Evolutionary conservation across 345 rosid genomes (phyloP).

Genomic region (Bruguiera parviflora): DNA sequence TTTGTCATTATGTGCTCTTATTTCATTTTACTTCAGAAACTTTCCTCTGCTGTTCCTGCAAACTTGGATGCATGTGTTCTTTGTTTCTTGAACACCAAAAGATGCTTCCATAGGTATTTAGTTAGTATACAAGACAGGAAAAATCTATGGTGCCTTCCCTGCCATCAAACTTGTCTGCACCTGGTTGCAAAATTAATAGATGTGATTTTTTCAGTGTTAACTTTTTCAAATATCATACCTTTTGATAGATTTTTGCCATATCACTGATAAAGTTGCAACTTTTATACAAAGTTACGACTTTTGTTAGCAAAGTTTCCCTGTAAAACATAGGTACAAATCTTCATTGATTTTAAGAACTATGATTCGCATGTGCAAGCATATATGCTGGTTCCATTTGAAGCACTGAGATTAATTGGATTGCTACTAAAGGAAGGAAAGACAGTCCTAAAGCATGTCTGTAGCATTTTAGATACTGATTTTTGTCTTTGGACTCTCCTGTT

Average conservation of each 20-base stretch:
- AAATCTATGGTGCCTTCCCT: too few species aligned
- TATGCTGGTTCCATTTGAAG: not conserved
- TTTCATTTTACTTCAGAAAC: not conserved
- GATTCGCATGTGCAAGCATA: not conserved
- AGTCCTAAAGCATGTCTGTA: not conserved
- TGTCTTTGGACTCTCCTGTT: slow-evolving; percentile 17
- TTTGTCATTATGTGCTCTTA: slow-evolving; percentile 6
- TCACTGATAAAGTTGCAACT: too few species aligned
- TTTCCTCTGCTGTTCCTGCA: not conserved
- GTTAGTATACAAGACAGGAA: too few species aligned
- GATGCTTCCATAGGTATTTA: too few species aligned
- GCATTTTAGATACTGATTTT: slow-evolving; percentile 1
- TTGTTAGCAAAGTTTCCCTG: too few species aligned
- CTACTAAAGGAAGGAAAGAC: not conserved
- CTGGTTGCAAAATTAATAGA: too few species aligned
- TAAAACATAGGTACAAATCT: too few species aligned
- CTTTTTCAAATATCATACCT: too few species aligned
- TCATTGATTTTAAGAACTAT: not conserved
- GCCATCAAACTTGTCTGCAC: too few species aligned
- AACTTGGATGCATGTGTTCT: not conserved
- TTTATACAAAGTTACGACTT: too few species aligned
- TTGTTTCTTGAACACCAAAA: not conserved
- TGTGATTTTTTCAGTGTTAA: too few species aligned
- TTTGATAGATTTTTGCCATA: too few species aligned
- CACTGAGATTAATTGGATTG: not conserved